These are phyloP conservation scores for Linnemannia hyalina DNA, from an alignment of 192 early-diverging fungal genomes.

Conservation along the genomic window DNA sequence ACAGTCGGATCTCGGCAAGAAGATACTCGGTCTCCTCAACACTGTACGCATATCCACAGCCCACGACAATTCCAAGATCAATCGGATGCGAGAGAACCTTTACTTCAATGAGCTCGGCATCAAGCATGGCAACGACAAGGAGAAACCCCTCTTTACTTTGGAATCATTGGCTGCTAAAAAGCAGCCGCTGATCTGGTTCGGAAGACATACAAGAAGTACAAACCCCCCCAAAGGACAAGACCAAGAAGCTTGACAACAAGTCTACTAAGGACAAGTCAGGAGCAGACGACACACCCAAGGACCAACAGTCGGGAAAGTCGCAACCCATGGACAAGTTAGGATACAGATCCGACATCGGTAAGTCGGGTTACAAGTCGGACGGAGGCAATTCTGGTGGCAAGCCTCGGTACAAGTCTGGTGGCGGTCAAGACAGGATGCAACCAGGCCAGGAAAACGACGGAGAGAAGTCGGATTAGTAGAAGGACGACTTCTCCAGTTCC, in stretches of 20 bases:
- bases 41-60: too few species aligned
- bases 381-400: background rate
- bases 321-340: background rate
- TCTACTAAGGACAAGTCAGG: background rate
- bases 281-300: background rate
- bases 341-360: background rate
- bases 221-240: background rate
- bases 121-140: constrained; percentile 5
- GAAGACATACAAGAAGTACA: background rate
- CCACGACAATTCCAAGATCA: constrained; percentile 2
- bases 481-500: constrained; percentile 19
- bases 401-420: too few species aligned
- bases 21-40: too few species aligned
- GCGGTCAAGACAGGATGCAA: background rate
- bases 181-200: background rate
- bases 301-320: background rate
- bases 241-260: background rate
- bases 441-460: constrained; percentile 1
- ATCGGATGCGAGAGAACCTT: constrained; percentile 2
- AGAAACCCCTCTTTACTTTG: background rate
- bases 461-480: constrained; percentile 21
- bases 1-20: too few species aligned
- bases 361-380: background rate
- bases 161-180: background rate
- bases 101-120: constrained; percentile 11